These are phyloP conservation scores for Vittaforma corneae DNA, from an alignment of 371 early-diverging fungal species.

Conservation along the genomic window DNA sequence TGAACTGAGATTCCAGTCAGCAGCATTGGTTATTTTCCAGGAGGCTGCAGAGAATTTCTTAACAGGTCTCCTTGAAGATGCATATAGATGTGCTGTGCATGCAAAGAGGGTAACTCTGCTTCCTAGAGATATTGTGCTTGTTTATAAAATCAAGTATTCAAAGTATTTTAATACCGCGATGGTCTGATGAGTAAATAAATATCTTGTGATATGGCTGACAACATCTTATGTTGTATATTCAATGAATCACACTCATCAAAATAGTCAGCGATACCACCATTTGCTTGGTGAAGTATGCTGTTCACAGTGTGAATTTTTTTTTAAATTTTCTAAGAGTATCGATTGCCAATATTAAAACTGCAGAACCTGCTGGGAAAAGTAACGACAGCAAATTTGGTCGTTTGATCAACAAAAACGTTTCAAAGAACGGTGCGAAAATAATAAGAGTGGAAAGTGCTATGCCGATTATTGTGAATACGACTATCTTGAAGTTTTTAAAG, in stretches of 20 bases:
- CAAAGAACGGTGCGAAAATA: conserved; percentile 10
- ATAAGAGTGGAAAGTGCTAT: neutral
- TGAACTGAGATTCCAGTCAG: conserved; percentile 61
- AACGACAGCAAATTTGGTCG: neutral
- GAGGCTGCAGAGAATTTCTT: conserved; percentile 77
- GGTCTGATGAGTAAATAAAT: too few species aligned
- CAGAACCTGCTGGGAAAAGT: neutral
- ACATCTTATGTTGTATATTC: too few species aligned
- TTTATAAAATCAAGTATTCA: conserved; percentile 67
- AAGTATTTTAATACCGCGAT: conserved; percentile 5
- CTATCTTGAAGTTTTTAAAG: conserved; percentile 6
- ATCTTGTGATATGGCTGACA: too few species aligned
- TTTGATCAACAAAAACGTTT: conserved; percentile 8
- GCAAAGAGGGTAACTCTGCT: conserved; percentile 81
- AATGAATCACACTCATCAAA: too few species aligned
- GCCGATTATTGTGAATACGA: neutral
- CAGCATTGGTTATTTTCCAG: conserved; percentile 71
- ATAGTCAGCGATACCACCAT: too few species aligned
- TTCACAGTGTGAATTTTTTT: neutral
- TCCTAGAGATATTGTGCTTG: conserved; percentile 77
- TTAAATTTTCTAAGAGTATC: conserved; percentile 10
- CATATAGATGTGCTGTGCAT: conserved; percentile 75
- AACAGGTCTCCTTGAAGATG: conserved; percentile 76
- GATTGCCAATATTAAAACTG: neutral
- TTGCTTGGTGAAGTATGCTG: neutral